Evolutionary conservation across 345 rosid genomes (phyloP), one percentile per base, ranked within the genome.

Genomic region (Mangifera indica): DNA sequence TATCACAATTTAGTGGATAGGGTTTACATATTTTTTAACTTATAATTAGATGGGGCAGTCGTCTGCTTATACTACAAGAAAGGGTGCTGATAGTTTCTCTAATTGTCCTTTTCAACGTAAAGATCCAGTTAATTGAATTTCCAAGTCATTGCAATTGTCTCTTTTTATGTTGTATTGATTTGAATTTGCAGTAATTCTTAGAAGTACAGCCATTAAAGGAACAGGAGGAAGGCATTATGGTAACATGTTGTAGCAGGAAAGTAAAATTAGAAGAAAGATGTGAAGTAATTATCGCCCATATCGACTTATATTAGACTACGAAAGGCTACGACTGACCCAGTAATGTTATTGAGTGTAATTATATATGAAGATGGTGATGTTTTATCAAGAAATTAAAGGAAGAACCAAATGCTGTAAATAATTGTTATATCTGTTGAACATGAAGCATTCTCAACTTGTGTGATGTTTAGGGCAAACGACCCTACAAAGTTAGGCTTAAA

Each of bases 41-140:
- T 71, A 73, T 3, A 67, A 55, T 51, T 45, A 55, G 60, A 59
- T 13, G 52, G 69, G 75, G 77, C 74, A 59, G 77, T 60, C 67
- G 54, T 82, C 67, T 74, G 74, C 84, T 77, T 78, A 73, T 67
- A 26, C 71, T 61, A 49, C 79, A 80, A 80, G 83, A 53, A 75
- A 80, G 14, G 54, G n/a, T 22, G 18, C 56, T 62, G 49, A 69
- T 62, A 32, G 5, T 20, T 75, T 21, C 22, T 68, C 25, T 68
- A 6, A 49, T 18, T 3, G 6, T 13, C 53, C n/a, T 14, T 49
- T 49, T 49, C 53, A 49, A 46, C 17, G 51, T 46, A 13, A 10
- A 46, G 51, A 8, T 2, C 10, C 17, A 46, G 51, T 12, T 46
- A 46, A 46, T 46, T 46, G 51, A 46, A 46, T 10, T 13, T 46